Evolutionary conservation across 768 basidiomycete species (phyloP), one percentile per base, ranked within the genome.

Genomic region (Hemileccinum rubropunctum): DNA sequence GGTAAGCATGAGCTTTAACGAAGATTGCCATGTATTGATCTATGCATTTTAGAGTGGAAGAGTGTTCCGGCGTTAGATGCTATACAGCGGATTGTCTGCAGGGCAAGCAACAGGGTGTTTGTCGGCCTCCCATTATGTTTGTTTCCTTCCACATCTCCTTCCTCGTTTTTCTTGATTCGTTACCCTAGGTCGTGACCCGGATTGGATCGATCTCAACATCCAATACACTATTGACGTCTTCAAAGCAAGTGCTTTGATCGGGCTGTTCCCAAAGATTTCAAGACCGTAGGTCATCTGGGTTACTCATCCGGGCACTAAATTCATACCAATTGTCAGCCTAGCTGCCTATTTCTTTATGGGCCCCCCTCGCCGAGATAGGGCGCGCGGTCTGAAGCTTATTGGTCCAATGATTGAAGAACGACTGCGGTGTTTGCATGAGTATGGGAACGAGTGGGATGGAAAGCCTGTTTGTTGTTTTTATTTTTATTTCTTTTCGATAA

Each of bases 91-190:
- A 59, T 80, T 21, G 58, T 80, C 5, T 65, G 69, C 27, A 70
- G 76, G 32, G 60, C 67, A 3, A 74, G 63, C 44, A 78, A 76
- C 54, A 71, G 81, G 10, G 42, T 72, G 0, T 76, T 82, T 44
- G 73, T 81, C 5, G 81, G 80, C 0, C 59, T 71, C 30, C 77
- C 78, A 3, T 42, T 76, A 2, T 81, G 80, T 78, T 36, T 17
- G 30, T 11, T n/a, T 32, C 8, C 21, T 1, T 14, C 11, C 20
- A 12, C 40, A 27, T 14, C 11, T 28, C 28, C 11, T 7, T n/a
- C 11, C n/a, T 2, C n/a, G 21, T 14, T 15, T n/a, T 6, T 23
- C 23, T 23, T 23, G 6, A 14, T 15, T 37, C 18, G 34, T n/a
- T 26, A 42, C 4, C 35, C 20, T 8, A 78, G 76, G 76, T 52